phyloP scores from a whole-genome alignment of 2,329 filamentous ascomycete species.

The Sordariomycetes sp. region DNA sequence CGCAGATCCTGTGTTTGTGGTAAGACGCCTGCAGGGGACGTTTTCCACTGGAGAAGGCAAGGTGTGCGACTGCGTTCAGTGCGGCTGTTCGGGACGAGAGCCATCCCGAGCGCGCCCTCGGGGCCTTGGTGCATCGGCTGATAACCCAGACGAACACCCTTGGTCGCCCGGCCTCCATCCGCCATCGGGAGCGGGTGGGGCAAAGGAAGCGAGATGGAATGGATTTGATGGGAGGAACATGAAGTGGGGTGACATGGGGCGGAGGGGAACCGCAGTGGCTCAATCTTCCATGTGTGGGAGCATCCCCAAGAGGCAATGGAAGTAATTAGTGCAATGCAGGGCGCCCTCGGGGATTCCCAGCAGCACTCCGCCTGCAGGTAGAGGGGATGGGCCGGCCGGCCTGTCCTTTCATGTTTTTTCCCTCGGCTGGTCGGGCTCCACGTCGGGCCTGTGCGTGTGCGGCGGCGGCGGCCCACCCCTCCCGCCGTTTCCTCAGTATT shows the following conservation, averaged over 20 bases:
- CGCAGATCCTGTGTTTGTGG: background rate
- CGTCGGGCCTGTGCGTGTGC: background rate
- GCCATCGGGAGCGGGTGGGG: background rate
- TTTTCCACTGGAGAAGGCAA: background rate
- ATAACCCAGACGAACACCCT: background rate
- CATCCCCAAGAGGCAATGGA: background rate
- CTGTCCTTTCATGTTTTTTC: background rate
- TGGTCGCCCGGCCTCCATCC: background rate
- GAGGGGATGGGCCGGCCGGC: background rate
- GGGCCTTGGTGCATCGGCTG: background rate
- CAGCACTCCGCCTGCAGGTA: no score
- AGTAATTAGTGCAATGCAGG: background rate
- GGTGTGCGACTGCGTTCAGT: background rate
- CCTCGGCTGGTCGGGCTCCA: background rate
- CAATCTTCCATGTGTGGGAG: background rate
- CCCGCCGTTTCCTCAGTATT: background rate
- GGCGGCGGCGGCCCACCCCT: background rate
- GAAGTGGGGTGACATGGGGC: background rate
- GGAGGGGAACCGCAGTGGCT: background rate
- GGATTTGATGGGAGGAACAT: background rate
- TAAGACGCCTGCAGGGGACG: background rate
- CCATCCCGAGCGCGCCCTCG: background rate
- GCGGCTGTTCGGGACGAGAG: conserved; percentile 4
- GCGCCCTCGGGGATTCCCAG: background rate
- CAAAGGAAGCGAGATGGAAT: background rate